Conservation (phyloP, 139 green algal genomes). For the Coccomyxa sp. region DNA sequence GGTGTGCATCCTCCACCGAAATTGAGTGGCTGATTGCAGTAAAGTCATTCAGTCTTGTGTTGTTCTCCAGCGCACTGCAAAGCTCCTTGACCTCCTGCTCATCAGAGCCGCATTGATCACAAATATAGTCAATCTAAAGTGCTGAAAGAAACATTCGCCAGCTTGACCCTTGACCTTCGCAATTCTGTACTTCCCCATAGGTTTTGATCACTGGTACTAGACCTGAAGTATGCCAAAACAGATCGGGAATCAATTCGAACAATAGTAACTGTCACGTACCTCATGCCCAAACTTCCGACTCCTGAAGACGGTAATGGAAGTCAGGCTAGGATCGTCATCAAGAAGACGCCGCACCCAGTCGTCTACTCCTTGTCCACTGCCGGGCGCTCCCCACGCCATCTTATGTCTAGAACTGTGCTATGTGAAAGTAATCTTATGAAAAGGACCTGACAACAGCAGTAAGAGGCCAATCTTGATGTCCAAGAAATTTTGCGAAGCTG, state of each 20-base stretch:
- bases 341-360: constrained; percentile 10
- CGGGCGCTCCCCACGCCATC: constrained; percentile 16
- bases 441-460: no score
- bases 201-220: not conserved
- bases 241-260: no score
- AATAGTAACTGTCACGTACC: not conserved
- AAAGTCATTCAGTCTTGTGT: constrained; percentile 20
- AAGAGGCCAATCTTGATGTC: no score
- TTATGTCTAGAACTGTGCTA: not conserved
- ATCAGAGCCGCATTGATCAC: not conserved
- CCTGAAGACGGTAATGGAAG: constrained; percentile 5
- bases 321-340: constrained; percentile 9
- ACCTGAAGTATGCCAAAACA: not conserved
- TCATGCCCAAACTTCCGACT: constrained; percentile 12
- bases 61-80: constrained; percentile 10
- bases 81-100: constrained; percentile 46
- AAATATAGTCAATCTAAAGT: not conserved
- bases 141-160: not conserved
- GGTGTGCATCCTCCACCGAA: not conserved
- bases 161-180: not conserved
- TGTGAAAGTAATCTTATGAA: not conserved
- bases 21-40: constrained; percentile 10
- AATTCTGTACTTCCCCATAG: not conserved
- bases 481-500: no score
- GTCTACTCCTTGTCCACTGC: constrained; percentile 1